A percentile compares a stretch with the other conserved stretches of the same genome.
These are phyloP conservation scores for Kentomonas sorsogonicus DNA, from an alignment of 208 protist genomes.

Conservation along the genomic window DNA sequence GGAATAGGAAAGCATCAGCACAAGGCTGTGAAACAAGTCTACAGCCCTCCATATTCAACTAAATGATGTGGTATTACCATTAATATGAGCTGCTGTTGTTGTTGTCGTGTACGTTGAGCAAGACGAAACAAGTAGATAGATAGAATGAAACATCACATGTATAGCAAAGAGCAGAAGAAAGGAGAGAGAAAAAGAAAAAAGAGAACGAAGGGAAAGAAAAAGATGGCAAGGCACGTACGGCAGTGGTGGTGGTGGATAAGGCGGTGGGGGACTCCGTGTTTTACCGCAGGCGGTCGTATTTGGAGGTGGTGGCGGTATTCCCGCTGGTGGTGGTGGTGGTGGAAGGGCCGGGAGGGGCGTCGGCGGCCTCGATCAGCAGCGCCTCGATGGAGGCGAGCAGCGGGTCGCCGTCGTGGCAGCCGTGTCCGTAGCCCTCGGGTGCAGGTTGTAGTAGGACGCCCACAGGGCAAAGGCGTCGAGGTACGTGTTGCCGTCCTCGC, in stretches of 20 bases:
- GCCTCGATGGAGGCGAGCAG: neutral
- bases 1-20: neutral
- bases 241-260: neutral
- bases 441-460: no score
- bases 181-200: constrained; percentile 22
- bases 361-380: neutral
- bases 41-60: neutral
- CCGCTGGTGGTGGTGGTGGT: constrained; percentile 16
- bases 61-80: neutral
- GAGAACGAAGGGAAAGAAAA: constrained; percentile 5
- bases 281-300: no score
- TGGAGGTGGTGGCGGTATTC: constrained; percentile 18
- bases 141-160: constrained; percentile 2
- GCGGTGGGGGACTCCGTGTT: neutral
- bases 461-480: no score
- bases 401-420: neutral
- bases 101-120: neutral
- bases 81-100: no score
- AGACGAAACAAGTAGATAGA: constrained; percentile 3
- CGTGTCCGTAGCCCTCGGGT: neutral
- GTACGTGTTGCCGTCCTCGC: no score
- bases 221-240: neutral
- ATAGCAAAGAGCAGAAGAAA: constrained; percentile 10
- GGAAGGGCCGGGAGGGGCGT: neutral
- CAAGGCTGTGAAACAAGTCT: neutral